Conservation (phyloP, 176 grass and related monocot genomes). For the Thinopyrum elongatum region DNA sequence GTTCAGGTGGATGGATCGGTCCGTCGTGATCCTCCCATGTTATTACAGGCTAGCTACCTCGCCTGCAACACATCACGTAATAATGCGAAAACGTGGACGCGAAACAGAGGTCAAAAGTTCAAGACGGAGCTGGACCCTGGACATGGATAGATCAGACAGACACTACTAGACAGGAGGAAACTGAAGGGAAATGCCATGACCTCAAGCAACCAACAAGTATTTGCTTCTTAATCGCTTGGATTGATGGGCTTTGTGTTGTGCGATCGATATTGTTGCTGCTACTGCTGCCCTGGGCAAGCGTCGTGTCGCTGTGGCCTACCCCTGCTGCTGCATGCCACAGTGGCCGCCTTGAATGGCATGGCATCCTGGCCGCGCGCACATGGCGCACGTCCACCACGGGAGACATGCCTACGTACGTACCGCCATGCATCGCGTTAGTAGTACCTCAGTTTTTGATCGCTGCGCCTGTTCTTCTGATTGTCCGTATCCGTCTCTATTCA, state of each 20-base stretch:
- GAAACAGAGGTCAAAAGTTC: neutral
- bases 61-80: neutral
- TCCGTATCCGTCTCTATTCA: neutral
- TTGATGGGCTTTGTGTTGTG: neutral
- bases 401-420: neutral
- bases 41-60: neutral
- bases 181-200: no score
- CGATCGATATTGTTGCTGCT: neutral
- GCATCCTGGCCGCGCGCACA: constrained; percentile 13
- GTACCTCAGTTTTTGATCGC: neutral
- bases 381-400: neutral
- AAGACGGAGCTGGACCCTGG: neutral
- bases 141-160: neutral
- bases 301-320: neutral
- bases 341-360: neutral
- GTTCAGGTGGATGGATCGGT: neutral
- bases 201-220: no score
- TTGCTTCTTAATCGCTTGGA: no score
- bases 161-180: no score
- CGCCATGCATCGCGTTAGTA: neutral
- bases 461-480: neutral
- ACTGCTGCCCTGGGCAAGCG: neutral
- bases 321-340: neutral
- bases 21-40: neutral
- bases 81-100: neutral